Evolutionary conservation across 2,329 filamentous ascomycete species (phyloP), one percentile per base, ranked within the genome.

Genomic region (Trichoderma cornu-damae): DNA sequence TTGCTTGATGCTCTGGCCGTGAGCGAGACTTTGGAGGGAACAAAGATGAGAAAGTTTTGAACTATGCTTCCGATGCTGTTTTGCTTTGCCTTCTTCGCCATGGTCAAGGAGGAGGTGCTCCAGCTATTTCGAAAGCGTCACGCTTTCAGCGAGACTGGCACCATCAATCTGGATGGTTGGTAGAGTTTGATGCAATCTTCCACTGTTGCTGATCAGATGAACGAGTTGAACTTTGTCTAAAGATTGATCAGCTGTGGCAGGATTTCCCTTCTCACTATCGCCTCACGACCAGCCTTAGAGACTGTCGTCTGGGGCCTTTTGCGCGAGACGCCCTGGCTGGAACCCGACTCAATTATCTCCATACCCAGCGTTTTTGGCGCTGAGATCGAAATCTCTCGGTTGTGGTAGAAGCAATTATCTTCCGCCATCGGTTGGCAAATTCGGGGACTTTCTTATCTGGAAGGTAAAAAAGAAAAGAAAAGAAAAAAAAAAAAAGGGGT

Each of bases 341-440:
- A 18, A 44, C 53, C 16, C 53, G 53, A 7, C 20, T 57, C 2
- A 44, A 57, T n/a, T 57, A 49, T 8, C 53, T 57, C 8, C 53
- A 57, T n/a, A 49, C 46, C 7, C 53, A 34, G 28, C 53, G 4
- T 24, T 57, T 24, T 28, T 57, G 35, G 49, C 16, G 26, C 32
- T 14, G 44, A 44, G 8, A 32, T 26, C 46, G 53, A 57, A 32
- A 57, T 57, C 44, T 57, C 4, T 57, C 53, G 6, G 49, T 57
- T 9, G 53, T 49, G 3, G 53, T 57, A 2, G 53, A 57, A 18
- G 24, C 35, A 0, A 57, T 57, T 2, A 57, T 57, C 7, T 20
- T 57, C 6, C 53, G 53, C 4, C 44, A 57, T 57, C 53, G 53
- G n/a, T 42, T 49, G 53, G 53, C 46, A 26, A 57, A 57, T n/a